Percentiles rank a stretch among this genome's conserved stretches.
Evolutionary conservation across 371 early-diverging fungal genomes (phyloP).

Genomic region (Chytridium lagenaria): DNA sequence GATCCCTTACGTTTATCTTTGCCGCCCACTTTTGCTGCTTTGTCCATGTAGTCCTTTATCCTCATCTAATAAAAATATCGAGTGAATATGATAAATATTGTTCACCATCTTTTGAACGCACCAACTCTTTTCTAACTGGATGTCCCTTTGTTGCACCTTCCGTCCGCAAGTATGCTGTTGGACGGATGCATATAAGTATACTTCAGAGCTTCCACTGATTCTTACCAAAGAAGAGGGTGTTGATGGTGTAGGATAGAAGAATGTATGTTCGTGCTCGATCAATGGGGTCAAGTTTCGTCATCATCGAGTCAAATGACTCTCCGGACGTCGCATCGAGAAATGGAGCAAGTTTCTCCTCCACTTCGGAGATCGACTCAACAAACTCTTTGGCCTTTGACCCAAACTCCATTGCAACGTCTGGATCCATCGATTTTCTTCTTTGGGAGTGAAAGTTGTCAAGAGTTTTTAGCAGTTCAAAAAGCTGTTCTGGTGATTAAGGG

Average conservation of each 20-base stretch:
- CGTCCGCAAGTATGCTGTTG: constrained; percentile 1
- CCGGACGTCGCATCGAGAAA: not conserved
- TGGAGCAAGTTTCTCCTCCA: not conserved
- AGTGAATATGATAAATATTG: no score
- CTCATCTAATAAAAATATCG: not conserved
- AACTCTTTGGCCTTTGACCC: not conserved
- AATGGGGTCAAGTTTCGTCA: not conserved
- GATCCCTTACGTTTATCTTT: not conserved
- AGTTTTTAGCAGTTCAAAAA: no score
- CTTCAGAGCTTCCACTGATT: not conserved
- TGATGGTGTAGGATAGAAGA: constrained; percentile 2
- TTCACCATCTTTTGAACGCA: no score
- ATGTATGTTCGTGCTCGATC: not conserved
- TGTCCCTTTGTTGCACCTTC: constrained; percentile 10
- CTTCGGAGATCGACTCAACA: not conserved
- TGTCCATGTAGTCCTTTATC: constrained; percentile 10
- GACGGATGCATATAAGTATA: not conserved
- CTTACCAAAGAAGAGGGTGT: not conserved
- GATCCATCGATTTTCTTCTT: no score
- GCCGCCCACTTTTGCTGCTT: not conserved
- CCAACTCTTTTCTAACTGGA: constrained; percentile 1
- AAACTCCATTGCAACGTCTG: no score
- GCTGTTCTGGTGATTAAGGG: no score
- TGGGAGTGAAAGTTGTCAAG: no score
- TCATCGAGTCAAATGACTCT: not conserved